phyloP scores from a whole-genome alignment of 805 yeast genomes.

The Cyberlindnera xylosilytica region DNA sequence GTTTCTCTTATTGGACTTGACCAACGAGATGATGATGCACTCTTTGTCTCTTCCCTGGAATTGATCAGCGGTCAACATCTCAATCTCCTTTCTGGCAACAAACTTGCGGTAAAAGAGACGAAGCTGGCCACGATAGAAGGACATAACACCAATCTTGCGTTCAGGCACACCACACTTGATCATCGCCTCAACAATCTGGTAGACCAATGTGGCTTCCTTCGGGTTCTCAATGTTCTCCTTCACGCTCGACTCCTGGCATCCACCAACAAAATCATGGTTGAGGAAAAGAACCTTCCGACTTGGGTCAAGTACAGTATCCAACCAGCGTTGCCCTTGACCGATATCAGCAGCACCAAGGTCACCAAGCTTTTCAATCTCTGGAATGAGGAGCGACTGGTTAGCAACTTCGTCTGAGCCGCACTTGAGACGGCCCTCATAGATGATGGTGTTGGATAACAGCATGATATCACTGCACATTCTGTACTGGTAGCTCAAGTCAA shows the following conservation, averaged over 20 bases:
- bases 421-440: constrained; percentile 70
- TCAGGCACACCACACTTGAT: constrained; percentile 56
- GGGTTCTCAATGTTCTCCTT: constrained; percentile 74
- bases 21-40: constrained; percentile 85
- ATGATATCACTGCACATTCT: constrained; percentile 91
- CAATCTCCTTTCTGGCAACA: constrained; percentile 45
- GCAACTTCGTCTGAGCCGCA: constrained; percentile 74
- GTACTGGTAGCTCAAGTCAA: constrained; percentile 77
- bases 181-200: constrained; percentile 59
- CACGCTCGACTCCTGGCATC: constrained; percentile 43
- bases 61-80: constrained; percentile 88
- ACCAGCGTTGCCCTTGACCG: constrained; percentile 42
- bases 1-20: constrained; percentile 66
- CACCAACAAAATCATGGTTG: constrained; percentile 70
- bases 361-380: constrained; percentile 27
- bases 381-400: constrained; percentile 49
- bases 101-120: constrained; percentile 37
- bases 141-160: constrained; percentile 76
- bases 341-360: constrained; percentile 5
- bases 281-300: constrained; percentile 67
- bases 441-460: constrained; percentile 73
- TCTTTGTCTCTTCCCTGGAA: constrained; percentile 96
- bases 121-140: constrained; percentile 83
- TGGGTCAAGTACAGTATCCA: constrained; percentile 51
- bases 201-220: constrained; percentile 65